Conservation (phyloP, 306 rosid species). For the Glycyrrhiza uralensis region DNA sequence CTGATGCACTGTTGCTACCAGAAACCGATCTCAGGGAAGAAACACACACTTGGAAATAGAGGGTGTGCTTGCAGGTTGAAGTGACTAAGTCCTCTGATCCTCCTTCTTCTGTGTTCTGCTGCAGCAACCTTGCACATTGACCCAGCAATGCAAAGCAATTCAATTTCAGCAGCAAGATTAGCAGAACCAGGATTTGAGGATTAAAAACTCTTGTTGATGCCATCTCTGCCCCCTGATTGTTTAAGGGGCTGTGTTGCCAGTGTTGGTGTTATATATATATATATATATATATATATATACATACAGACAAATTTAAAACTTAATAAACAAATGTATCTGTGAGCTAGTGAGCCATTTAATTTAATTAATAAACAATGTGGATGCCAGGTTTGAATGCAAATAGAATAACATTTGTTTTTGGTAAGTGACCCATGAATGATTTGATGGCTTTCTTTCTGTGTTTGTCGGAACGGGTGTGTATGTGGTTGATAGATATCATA, state of each 20-base stretch:
- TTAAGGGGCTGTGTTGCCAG: background rate
- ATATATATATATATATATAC: background rate
- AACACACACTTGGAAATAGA: constrained; percentile 22
- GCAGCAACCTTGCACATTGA: background rate
- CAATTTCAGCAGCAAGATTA: constrained; percentile 12
- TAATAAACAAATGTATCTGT: background rate
- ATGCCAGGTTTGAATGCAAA: constrained; percentile 1
- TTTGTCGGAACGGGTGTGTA: background rate
- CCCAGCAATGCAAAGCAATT: background rate
- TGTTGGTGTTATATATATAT: background rate
- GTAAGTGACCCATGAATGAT: background rate
- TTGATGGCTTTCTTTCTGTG: background rate
- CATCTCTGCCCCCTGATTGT: background rate
- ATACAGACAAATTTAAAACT: background rate
- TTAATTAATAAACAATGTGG: background rate
- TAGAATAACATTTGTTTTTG: background rate
- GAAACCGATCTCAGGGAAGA: constrained; percentile 39
- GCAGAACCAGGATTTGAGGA: constrained; percentile 7
- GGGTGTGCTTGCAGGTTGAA: constrained; percentile 36
- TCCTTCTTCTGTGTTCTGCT: background rate
- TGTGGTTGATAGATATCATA: background rate
- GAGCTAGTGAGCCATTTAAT: background rate
- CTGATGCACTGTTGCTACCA: constrained; percentile 10
- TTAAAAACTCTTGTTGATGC: constrained; percentile 2
- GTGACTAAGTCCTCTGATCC: constrained; percentile 31